These are phyloP conservation scores for Sporothrix pseudoabietina DNA, from an alignment of 2,329 filamentous ascomycete genomes.

Conservation along the genomic window DNA sequence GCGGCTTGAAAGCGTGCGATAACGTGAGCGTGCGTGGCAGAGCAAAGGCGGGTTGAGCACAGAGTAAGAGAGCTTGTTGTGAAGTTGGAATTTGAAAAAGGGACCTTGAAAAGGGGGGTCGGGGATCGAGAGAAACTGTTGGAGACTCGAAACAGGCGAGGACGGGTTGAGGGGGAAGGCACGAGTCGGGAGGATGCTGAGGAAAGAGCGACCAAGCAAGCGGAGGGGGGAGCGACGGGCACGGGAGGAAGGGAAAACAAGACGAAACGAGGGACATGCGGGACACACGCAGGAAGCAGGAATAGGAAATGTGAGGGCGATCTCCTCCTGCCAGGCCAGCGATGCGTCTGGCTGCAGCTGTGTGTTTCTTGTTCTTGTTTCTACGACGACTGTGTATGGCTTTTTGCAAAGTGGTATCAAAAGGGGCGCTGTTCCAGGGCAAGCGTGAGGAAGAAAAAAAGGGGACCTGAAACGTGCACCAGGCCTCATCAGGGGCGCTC, in stretches of 20 bases:
- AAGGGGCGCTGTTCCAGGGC: conserved; percentile 18
- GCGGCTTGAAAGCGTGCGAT: conserved; percentile 5
- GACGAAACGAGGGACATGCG: conserved; percentile 11
- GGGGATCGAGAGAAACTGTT: conserved; percentile 17
- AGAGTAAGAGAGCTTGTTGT: not conserved
- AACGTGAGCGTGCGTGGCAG: not conserved
- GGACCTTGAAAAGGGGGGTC: not conserved
- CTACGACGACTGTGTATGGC: not conserved
- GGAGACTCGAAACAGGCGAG: conserved; percentile 18
- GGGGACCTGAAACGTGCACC: conserved; percentile 32
- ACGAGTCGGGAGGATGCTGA: not conserved
- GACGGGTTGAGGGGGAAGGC: not conserved
- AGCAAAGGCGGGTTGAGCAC: not conserved
- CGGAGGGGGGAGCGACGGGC: not conserved
- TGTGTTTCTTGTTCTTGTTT: conserved; percentile 12
- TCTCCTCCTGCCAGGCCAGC: not conserved
- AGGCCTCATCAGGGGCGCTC: conserved; percentile 25
- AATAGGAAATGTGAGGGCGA: conserved; percentile 11
- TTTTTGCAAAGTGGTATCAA: conserved; percentile 10
- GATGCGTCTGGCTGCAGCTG: conserved; percentile 7
- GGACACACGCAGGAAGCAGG: conserved; percentile 9
- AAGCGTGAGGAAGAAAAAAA: conserved; percentile 21
- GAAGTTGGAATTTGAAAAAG: conserved; percentile 13
- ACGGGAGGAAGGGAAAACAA: not conserved
- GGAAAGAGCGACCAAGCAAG: conserved; percentile 13